These are phyloP conservation scores for Cytospora paraplurivora DNA, from an alignment of 2,329 filamentous ascomycete species.

Conservation along the genomic window DNA sequence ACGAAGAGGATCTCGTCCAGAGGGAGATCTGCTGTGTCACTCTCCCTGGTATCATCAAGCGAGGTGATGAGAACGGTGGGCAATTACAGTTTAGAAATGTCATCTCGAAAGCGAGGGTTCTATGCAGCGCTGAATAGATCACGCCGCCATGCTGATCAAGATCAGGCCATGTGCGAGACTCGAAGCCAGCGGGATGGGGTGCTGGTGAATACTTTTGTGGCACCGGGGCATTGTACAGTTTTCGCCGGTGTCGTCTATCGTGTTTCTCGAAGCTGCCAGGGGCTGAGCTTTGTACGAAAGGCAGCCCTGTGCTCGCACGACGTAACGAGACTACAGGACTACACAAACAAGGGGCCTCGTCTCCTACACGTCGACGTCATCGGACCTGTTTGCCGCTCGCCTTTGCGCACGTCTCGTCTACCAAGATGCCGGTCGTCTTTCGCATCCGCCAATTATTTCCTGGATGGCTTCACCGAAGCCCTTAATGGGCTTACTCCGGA, in stretches of 20 bases:
- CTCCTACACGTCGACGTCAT: background rate
- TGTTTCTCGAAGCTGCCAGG: background rate
- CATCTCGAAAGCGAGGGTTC: conserved; percentile 66
- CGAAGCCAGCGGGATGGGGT: conserved; percentile 1
- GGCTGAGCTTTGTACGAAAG: background rate
- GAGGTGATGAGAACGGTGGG: conserved; percentile 65
- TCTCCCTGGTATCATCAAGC: conserved; percentile 66
- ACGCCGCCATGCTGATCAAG: conserved; percentile 6
- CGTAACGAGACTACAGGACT: conserved; percentile 3
- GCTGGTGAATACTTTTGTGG: background rate
- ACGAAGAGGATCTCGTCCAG: conserved; percentile 55
- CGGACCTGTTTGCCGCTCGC: background rate
- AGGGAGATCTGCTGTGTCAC: conserved; percentile 63
- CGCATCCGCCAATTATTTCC: conserved; percentile 12
- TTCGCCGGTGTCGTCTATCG: background rate
- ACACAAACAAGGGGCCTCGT: background rate
- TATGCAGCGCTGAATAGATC: conserved; percentile 55
- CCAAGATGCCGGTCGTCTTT: conserved; percentile 3
- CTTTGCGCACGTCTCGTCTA: background rate
- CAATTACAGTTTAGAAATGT: conserved; percentile 64
- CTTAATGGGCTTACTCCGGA: background rate
- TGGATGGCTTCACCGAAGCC: conserved; percentile 12
- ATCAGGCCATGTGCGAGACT: conserved; percentile 15
- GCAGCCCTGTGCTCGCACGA: background rate
- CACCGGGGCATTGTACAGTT: background rate